Evolutionary conservation across 1,139 yeast species (phyloP).

Genomic region (Pneumocystis oryctolagi): DNA sequence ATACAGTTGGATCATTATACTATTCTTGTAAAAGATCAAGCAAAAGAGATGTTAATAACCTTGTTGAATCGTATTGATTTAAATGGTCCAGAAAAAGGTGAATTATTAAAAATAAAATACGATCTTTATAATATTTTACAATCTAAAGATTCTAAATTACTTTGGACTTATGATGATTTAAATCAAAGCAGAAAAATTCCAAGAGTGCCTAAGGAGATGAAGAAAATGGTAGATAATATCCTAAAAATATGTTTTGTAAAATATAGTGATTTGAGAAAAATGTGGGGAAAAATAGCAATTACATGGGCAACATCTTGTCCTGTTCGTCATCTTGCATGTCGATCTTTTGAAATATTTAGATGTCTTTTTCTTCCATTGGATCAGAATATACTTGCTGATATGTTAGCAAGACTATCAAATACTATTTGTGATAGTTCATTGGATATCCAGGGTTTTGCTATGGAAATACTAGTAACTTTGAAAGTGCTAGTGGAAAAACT

Average conservation of each 20-base stretch:
- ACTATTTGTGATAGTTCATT: slow-evolving; percentile 78
- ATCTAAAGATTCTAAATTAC: slow-evolving; percentile 28
- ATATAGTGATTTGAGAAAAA: slow-evolving; percentile 45
- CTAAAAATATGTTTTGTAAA: slow-evolving; percentile 38
- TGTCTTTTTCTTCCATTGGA: slow-evolving; percentile 66
- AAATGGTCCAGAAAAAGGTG: slow-evolving; percentile 28
- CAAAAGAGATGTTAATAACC: slow-evolving; percentile 59
- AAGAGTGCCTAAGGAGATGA: slow-evolving; percentile 79
- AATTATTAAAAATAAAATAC: slow-evolving; percentile 40
- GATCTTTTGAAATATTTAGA: slow-evolving; percentile 86
- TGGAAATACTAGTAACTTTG: slow-evolving; percentile 92
- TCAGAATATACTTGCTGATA: slow-evolving; percentile 77
- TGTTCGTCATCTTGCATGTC: slow-evolving; percentile 89
- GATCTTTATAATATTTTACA: slow-evolving; percentile 36
- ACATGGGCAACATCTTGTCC: slow-evolving; percentile 97
- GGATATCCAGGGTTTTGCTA: slow-evolving; percentile 91
- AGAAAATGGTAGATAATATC: slow-evolving; percentile 51
- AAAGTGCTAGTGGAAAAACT: slow-evolving; percentile 82
- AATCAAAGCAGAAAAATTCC: slow-evolving; percentile 67
- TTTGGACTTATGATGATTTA: slow-evolving; percentile 84
- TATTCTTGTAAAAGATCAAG: slow-evolving; percentile 69
- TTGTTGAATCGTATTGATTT: slow-evolving; percentile 43
- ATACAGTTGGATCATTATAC: slow-evolving; percentile 78
- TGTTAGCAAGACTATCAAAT: slow-evolving; percentile 83
- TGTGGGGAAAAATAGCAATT: slow-evolving; percentile 74